These are phyloP conservation scores for Zopfochytrium polystomum DNA, from an alignment of 371 early-diverging fungal species.

Conservation along the genomic window DNA sequence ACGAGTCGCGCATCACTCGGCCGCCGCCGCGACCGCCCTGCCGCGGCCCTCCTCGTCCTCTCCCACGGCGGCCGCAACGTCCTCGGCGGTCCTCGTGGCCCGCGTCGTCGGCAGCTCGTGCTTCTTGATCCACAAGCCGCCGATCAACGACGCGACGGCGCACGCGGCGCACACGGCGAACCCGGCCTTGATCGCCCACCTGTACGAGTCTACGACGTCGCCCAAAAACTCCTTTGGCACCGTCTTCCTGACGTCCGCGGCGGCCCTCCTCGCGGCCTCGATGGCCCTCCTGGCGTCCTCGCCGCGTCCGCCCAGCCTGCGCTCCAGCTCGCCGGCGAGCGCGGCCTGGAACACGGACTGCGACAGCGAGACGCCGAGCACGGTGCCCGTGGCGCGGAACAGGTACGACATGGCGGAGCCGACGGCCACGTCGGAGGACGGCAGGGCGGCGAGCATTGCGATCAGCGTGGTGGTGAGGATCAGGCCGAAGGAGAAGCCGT, in stretches of 20 bases:
- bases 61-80: not conserved
- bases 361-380: slow-evolving; percentile 44
- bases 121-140: not conserved
- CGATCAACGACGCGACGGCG: slow-evolving; percentile 2
- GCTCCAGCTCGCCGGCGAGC: slow-evolving; percentile 32
- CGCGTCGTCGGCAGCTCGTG: slow-evolving; percentile 4
- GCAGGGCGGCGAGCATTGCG: slow-evolving; percentile 47
- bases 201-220: slow-evolving; percentile 1
- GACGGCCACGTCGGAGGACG: slow-evolving; percentile 45
- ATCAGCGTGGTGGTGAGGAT: slow-evolving; percentile 40
- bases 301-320: slow-evolving; percentile 41
- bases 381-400: slow-evolving; percentile 47
- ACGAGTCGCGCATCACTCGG: too few species aligned
- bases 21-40: too few species aligned
- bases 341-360: slow-evolving; percentile 49
- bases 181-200: slow-evolving; percentile 6
- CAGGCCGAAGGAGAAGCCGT: slow-evolving; percentile 45
- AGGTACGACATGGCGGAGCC: slow-evolving; percentile 50
- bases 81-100: too few species aligned
- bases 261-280: slow-evolving; percentile 7
- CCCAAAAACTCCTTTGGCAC: not conserved
- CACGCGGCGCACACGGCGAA: slow-evolving; percentile 11
- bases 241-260: slow-evolving; percentile 1
- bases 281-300: slow-evolving; percentile 35
- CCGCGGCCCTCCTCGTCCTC: not conserved